Conservation (phyloP, 2,329 filamentous ascomycete genomes). For the Exophiala spinifera region DNA sequence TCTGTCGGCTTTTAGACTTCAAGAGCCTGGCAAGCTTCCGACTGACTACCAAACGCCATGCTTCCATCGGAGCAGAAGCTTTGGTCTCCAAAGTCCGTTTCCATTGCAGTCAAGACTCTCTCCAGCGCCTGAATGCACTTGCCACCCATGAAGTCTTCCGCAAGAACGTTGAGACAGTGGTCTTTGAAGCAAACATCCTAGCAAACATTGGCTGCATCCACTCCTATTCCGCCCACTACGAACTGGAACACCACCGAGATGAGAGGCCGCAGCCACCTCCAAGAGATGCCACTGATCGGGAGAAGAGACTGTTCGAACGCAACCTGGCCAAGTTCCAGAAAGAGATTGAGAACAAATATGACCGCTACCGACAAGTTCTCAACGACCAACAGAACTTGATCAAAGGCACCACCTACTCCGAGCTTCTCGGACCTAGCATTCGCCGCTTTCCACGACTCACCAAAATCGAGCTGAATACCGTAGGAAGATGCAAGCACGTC, state of each 20-base stretch:
- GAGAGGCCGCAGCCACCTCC: slow-evolving; percentile 18
- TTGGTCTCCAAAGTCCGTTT: slow-evolving; percentile 25
- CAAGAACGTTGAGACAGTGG: slow-evolving; percentile 25
- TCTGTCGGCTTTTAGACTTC: slow-evolving; percentile 22
- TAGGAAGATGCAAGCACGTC: slow-evolving; percentile 24
- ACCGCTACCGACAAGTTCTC: slow-evolving; percentile 20
- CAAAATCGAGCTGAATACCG: slow-evolving; percentile 24
- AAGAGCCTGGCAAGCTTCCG: slow-evolving; percentile 20
- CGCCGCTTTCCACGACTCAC: slow-evolving; percentile 20
- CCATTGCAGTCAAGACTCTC: slow-evolving; percentile 24
- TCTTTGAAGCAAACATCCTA: slow-evolving; percentile 27
- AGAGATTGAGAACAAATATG: slow-evolving; percentile 21
- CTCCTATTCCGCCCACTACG: slow-evolving; percentile 24
- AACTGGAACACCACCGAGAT: slow-evolving; percentile 18
- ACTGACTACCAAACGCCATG: slow-evolving; percentile 15
- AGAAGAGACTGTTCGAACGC: slow-evolving; percentile 26
- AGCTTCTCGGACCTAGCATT: slow-evolving; percentile 18
- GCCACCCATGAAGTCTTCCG: slow-evolving; percentile 21
- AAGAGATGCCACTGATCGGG: slow-evolving; percentile 16
- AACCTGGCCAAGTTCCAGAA: slow-evolving; percentile 25
- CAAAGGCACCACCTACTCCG: slow-evolving; percentile 9
- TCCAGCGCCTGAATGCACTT: slow-evolving; percentile 23
- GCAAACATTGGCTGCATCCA: slow-evolving; percentile 26
- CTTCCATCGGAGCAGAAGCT: slow-evolving; percentile 27
- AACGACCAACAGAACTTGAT: slow-evolving; percentile 24